A percentile compares a stretch with the other conserved stretches of the same genome.
phyloP scores from a whole-genome alignment of 768 basidiomycete species.

The Pulveroboletus sp. region DNA sequence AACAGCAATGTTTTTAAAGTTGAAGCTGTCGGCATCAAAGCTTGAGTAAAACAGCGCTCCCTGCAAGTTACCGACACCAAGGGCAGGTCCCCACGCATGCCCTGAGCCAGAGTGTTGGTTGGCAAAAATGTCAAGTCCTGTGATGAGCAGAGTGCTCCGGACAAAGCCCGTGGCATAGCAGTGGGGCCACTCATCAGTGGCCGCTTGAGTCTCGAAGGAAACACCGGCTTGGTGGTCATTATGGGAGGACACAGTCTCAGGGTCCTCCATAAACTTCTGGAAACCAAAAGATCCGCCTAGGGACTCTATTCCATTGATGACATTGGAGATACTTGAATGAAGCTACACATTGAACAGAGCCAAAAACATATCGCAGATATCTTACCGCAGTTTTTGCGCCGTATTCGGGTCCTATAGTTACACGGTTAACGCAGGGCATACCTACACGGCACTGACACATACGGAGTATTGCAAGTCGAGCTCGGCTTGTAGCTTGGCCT shows the following conservation, averaged over 20 bases:
- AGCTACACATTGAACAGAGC: not conserved
- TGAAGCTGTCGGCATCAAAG: not conserved
- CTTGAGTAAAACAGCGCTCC: not conserved
- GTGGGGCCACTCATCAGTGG: not conserved
- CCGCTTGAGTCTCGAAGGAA: too few relatives aligned
- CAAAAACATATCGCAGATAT: not conserved
- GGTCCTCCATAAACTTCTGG: not conserved
- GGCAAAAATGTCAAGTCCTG: not conserved
- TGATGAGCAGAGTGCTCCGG: not conserved
- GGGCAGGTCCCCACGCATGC: not conserved
- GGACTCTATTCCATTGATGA: conserved; percentile 1
- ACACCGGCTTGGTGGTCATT: not conserved
- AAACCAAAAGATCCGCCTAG: conserved; percentile 2
- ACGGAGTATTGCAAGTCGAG: not conserved
- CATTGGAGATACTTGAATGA: not conserved
- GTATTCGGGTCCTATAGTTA: not conserved
- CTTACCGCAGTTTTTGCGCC: conserved; percentile 2
- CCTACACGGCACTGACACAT: not conserved
- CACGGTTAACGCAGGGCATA: not conserved
- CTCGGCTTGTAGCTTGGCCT: not conserved
- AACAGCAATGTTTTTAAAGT: not conserved
- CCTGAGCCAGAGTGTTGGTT: not conserved
- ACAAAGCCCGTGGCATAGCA: not conserved
- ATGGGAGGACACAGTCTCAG: not conserved
- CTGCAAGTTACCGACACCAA: not conserved